Base-by-base conservation (phyloP, 208 protist species). In the Trypanosomatidae sp. region DNA sequence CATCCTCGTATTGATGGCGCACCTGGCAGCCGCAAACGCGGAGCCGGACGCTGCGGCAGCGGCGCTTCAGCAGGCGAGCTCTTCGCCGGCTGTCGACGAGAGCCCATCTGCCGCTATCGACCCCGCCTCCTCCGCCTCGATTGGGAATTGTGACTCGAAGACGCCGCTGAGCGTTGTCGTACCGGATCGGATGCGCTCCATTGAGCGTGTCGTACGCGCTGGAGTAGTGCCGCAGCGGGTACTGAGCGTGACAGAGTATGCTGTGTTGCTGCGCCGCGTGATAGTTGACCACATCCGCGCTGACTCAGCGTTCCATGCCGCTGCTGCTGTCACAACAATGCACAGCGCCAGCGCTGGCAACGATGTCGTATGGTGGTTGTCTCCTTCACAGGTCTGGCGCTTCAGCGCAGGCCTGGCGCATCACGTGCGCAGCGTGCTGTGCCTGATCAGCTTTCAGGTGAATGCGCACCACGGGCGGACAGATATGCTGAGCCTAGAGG, bases 341-440 rank as follows among this genome's bases (percentile, higher is more conserved):
- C 17, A 2, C 39, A 66, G 28, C 25, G 62, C 7, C 12, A 9
- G 22, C 3, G 9, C 39, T 10, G 46, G 75, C 60, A 41, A 71
- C 36, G 19, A 49, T 36, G 80, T 82, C 1, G 73, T 68, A 12
- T 84, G 82, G 66, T 85, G 86, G 80, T 64, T 92, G 12, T 92
- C 87, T 9, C 90, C 87, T 2, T 86, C 90, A 1, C 70, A 76
- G 59, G 87, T 94, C 50, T 94, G 90, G 90, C 80, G 84, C 44
- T 74, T 66, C 50, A 76, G 80, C 17, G 71, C 50, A 5, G 71
- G 77, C 47, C 73, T 82, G 36, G 82, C 87, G 8, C 77, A 73
- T 12, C 78, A 73, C 41, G 74, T 87, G 10, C 90, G 90, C 62
- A 69, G 71, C 5, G 69, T 77, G 7, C 73, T 94, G 49, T 91